Evolutionary conservation across 495 filamentous ascomycete species (phyloP), one percentile per base, ranked within the genome.

Genomic region (Penicillium dipodomyicola): DNA sequence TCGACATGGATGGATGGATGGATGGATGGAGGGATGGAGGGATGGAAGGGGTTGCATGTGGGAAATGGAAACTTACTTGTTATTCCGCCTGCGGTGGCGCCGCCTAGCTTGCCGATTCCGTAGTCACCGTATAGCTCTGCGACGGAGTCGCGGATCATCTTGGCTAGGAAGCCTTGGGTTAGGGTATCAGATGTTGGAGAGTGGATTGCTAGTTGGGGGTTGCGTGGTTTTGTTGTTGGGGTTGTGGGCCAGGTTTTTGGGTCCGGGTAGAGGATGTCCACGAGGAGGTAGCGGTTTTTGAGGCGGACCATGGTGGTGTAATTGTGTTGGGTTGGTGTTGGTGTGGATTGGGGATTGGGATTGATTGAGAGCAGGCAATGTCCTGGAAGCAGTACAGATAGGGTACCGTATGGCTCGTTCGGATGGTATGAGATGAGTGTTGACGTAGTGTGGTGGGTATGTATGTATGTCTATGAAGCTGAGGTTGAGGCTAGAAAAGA

Each of bases 221-320:
- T 65, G 19, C 58, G 53, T 1, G 62, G 43, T 19, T 61, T 54
- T 30, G 53, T 48, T 9, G 54, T 27, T 39, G 53, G 35, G 0
- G 59, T 50, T 0, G 61, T 54, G 11, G 68, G 71, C 55, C 67
- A 70, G 53, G 73, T 73, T 40, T 69, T 70, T 29, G 75, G 68
- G 14, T 85, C 80, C 14, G 92, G 90, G 71, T 97, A 97, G 55
- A 97, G 82, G 64, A 97, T 91, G 69, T 92, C 86, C 50, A 97
- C 81, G 30, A 97, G 83, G 39, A 98, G 85, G 68, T 98, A 98
- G 56, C 94, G 88, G 71, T 94, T 84, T 77, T 98, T 98, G 60
- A 96, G 77, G 65, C 94, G 91, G 57, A 97, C 94, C 94, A 98
- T 98, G 57, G 17, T 61, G 59, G 32, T 20, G 7, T 49, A 2